phyloP scores from a whole-genome alignment of 345 rosid species.

The Populus alba region DNA sequence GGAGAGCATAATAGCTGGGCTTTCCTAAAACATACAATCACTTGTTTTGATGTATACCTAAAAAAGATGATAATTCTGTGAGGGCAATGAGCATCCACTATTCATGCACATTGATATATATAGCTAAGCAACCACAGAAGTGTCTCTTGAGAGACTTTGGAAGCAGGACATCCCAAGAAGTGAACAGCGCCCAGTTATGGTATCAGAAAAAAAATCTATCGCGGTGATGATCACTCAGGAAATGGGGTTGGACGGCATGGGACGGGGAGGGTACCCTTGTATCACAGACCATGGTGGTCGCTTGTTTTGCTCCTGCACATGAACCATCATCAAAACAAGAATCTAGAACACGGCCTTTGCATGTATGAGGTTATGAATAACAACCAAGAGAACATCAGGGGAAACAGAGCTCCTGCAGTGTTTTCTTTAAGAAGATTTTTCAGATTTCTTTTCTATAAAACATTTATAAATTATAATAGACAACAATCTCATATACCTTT shows the following conservation, averaged over 20 bases:
- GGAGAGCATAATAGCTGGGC: neutral
- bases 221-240: neutral
- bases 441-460: neutral
- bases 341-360: neutral
- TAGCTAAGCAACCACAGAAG: neutral
- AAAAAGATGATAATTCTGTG: neutral
- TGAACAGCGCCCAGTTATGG: neutral
- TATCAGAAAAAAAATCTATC: too few relatives aligned
- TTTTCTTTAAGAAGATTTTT: neutral
- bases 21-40: neutral
- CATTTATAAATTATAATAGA: neutral
- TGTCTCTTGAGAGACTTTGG: neutral
- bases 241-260: constrained; percentile 37
- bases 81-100: neutral
- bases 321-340: constrained; percentile 9
- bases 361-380: too few relatives aligned
- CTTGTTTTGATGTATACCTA: neutral
- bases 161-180: neutral
- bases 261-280: constrained; percentile 49
- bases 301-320: constrained; percentile 58
- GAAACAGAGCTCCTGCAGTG: neutral
- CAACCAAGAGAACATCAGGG: neutral
- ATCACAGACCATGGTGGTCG: constrained; percentile 80
- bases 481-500: neutral
- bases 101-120: neutral